Evolutionary conservation across 1,139 yeast genomes (phyloP).

Genomic region (Suhomyces terraborum): DNA sequence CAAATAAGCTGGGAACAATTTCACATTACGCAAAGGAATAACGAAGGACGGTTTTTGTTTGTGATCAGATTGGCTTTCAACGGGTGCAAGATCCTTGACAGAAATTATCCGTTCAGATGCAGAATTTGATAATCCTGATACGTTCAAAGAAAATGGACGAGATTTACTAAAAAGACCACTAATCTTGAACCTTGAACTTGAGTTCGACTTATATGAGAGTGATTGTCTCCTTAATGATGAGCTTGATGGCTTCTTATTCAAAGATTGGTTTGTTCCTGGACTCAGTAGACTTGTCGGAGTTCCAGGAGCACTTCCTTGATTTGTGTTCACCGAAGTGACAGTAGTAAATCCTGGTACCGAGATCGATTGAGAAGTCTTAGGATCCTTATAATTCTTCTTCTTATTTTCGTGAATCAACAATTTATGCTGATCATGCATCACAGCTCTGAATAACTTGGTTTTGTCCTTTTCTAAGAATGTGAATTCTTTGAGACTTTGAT

Average conservation of each 20-base stretch:
- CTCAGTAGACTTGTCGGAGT: background rate
- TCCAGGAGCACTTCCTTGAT: slow-evolving; percentile 5
- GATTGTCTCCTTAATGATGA: slow-evolving; percentile 45
- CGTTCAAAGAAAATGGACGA: slow-evolving; percentile 38
- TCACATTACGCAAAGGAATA: slow-evolving; percentile 54
- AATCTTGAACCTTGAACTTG: slow-evolving; percentile 45
- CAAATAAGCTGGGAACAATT: slow-evolving; percentile 57
- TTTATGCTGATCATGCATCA: slow-evolving; percentile 39
- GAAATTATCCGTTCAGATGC: slow-evolving; percentile 53
- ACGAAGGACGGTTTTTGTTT: slow-evolving; percentile 59
- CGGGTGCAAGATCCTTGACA: slow-evolving; percentile 61
- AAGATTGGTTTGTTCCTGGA: slow-evolving; percentile 12
- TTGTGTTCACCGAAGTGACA: background rate
- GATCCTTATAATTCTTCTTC: slow-evolving; percentile 33
- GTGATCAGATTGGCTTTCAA: slow-evolving; percentile 41
- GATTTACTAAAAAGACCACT: slow-evolving; percentile 46
- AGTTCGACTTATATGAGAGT: slow-evolving; percentile 39
- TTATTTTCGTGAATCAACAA: slow-evolving; percentile 38
- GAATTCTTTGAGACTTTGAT: slow-evolving; percentile 31
- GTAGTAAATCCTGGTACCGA: slow-evolving; percentile 1
- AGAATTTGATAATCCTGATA: slow-evolving; percentile 23
- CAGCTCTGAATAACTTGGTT: slow-evolving; percentile 32
- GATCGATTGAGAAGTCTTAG: slow-evolving; percentile 7
- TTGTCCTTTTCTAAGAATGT: slow-evolving; percentile 32
- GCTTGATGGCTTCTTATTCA: slow-evolving; percentile 36